These are phyloP conservation scores for Yamadazyma conglobata DNA, from an alignment of 1,139 yeast species.

Conservation along the genomic window DNA sequence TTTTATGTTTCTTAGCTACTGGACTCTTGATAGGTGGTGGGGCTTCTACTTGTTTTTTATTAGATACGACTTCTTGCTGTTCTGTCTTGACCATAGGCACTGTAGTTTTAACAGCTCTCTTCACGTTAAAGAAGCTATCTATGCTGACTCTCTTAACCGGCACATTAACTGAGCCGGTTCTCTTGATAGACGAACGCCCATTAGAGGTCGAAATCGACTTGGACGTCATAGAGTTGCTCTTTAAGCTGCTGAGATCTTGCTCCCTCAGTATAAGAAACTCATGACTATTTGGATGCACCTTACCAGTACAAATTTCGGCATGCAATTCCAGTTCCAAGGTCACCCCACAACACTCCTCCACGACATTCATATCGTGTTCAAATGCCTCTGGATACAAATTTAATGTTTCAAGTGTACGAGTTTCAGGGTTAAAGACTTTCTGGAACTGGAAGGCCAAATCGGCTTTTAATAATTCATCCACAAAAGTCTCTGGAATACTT, in stretches of 20 bases:
- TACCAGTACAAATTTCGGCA: conserved; percentile 58
- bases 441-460: conserved; percentile 80
- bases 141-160: no score
- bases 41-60: no score
- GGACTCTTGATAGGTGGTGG: no score
- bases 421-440: conserved; percentile 73
- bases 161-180: conserved; percentile 6
- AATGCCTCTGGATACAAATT: conserved; percentile 50
- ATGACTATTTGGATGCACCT: conserved; percentile 62
- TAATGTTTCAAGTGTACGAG: conserved; percentile 49
- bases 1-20: no score
- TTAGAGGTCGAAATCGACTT: not conserved
- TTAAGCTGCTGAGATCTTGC: conserved; percentile 24
- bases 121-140: conserved; percentile 15
- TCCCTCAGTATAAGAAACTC: conserved; percentile 46
- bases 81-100: not conserved
- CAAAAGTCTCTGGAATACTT: conserved; percentile 55
- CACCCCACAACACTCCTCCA: conserved; percentile 64
- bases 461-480: conserved; percentile 62
- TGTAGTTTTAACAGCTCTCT: conserved; percentile 4
- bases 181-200: conserved; percentile 5
- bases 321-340: conserved; percentile 48
- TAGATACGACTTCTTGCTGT: no score
- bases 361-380: conserved; percentile 27
- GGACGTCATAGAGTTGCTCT: conserved; percentile 24